Base-by-base conservation (phyloP, 2,329 filamentous ascomycete genomes). In the Aspergillus viridinutans region DNA sequence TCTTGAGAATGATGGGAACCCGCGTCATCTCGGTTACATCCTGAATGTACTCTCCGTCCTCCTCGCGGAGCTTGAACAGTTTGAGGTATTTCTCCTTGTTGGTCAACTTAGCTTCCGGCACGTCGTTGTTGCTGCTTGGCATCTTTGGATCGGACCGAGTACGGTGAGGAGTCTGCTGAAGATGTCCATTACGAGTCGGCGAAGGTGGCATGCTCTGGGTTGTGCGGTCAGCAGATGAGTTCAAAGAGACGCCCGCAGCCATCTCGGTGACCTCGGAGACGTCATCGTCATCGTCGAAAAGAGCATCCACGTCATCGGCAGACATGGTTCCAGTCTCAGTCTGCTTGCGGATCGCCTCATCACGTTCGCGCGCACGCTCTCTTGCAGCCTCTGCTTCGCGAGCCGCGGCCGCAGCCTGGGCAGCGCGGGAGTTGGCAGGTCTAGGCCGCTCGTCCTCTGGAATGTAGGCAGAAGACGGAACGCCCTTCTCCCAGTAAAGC, bases 401-500 rank as follows among this genome's bases (percentile, higher is more conserved):
- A 45, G 88, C 88, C 32, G 90, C 90, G 38, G 88, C 89, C 53
- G 87, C 84, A 53, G 90, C 89, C 68, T 90, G 90, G 45, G 85
- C 86, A 56, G 88, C 84, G 62, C 90, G 85, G 66, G 90, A 85
- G 59, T 88, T 89, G 10, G 85, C 87, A 52, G 89, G 87, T 81
- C 94, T 95, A 54, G 92, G 92, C 56, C 92, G 89, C 80, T 99
- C 94, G 71, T 99, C 94, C 72, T 99, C 94, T 2, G 94, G 94
- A 53, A 99, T 88, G 67, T 95, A 99, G 2, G 92, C 90, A 47
- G 93, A 97, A 61, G 92, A 97, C 28, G 93, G 91, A 7, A 97
- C 92, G 49, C 94, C 94, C 84, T 97, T 99, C 86, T 99, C 94
- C 94, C 94, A 99, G 82, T 97, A 99, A 17, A 99, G 84, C 77